Evolutionary conservation across 495 filamentous ascomycete genomes (phyloP), one percentile per base, ranked within the genome.

Genomic region (Poronia punctata): DNA sequence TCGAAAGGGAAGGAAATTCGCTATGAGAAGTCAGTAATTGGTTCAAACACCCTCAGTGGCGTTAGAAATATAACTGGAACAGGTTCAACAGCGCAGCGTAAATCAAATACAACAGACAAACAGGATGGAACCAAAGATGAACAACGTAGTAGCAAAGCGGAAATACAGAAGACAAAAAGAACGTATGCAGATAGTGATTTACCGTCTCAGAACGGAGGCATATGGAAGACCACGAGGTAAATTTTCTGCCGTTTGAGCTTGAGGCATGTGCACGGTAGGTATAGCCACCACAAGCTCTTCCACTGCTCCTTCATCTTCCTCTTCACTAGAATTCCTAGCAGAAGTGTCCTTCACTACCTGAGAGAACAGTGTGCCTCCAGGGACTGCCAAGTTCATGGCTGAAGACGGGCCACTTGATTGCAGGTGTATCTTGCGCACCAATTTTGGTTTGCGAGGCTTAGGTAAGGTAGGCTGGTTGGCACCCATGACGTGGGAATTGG

Each of bases 1-100:
- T 82, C 39, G 83, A 88, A 50, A 94, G 61, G 0, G 83, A 85
- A 27, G 87, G 87, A 48, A 94, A 94, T 56, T 94, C 87, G 35
- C 86, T 93, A 45, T 50, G 27, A 38, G 43, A 52, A 48, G 16
- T 53, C 20, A 59, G 51, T 20, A 38, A 11, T 10, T 21, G 9
- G 12, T 5, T 14, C n/a, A n/a, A n/a, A n/a, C n/a, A n/a, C n/a
- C n/a, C n/a, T n/a, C n/a, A n/a, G n/a, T n/a, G n/a, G n/a, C n/a
- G n/a, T n/a, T n/a, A n/a, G n/a, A n/a, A n/a, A n/a, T n/a, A n/a
- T n/a, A n/a, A n/a, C n/a, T n/a, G n/a, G n/a, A n/a, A n/a, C n/a
- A n/a, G n/a, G n/a, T n/a, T n/a, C n/a, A n/a, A n/a, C n/a, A n/a
- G n/a, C n/a, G n/a, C n/a, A n/a, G n/a, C n/a, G n/a, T n/a, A n/a